Conservation (phyloP, 768 basidiomycete species). For the Nidularia pulvinata region DNA sequence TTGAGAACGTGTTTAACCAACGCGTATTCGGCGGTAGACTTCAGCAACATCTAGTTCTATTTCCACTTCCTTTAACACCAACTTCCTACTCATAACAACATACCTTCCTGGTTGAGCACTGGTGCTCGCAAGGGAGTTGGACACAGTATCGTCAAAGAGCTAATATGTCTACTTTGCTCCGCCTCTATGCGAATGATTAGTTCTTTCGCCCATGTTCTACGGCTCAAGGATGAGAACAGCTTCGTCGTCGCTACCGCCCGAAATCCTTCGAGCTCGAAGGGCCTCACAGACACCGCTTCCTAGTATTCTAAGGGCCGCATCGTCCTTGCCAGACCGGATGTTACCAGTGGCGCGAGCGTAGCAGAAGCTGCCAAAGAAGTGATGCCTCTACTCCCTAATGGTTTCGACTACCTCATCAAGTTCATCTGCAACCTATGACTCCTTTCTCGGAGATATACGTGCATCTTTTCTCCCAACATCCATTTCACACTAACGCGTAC, state of each 20-base stretch:
- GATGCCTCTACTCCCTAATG: slow-evolving; percentile 10
- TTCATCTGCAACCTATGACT: slow-evolving; percentile 9
- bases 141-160: slow-evolving; percentile 6
- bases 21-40: no score
- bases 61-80: no score
- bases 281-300: slow-evolving; percentile 4
- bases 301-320: slow-evolving; percentile 10
- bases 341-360: slow-evolving; percentile 9
- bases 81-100: not conserved
- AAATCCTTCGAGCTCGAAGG: slow-evolving; percentile 1
- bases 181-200: not conserved
- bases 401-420: slow-evolving; percentile 17
- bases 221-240: slow-evolving; percentile 17
- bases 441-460: slow-evolving; percentile 15
- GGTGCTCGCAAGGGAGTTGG: slow-evolving; percentile 21
- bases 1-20: no score
- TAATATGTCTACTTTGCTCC: slow-evolving; percentile 7
- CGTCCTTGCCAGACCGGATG: slow-evolving; percentile 10
- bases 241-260: slow-evolving; percentile 18
- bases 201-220: not conserved
- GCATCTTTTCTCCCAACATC: no score
- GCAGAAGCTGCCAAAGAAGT: slow-evolving; percentile 7
- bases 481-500: no score
- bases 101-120: slow-evolving; percentile 21
- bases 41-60: no score